Evolutionary conservation across 148 eudicot species (phyloP).

Genomic region (Salicornia ramosissima): DNA sequence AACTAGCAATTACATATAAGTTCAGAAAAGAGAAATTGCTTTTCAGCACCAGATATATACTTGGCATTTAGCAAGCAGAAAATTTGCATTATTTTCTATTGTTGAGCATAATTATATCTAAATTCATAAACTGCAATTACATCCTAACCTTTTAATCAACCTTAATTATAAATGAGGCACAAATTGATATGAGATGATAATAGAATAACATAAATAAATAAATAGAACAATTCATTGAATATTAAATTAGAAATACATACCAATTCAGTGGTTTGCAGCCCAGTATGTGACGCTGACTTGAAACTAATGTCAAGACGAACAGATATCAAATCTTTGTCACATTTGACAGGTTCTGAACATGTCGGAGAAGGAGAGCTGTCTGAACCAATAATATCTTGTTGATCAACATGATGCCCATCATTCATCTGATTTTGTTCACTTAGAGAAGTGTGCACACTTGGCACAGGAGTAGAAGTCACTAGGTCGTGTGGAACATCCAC

Average conservation of each 20-base stretch:
- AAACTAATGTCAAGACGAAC: conserved; percentile 95
- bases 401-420: conserved; percentile 34
- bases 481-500: conserved; percentile 89
- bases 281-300: conserved; percentile 89
- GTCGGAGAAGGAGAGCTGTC: conserved; percentile 38
- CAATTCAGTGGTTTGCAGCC: conserved; percentile 92
- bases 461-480: conserved; percentile 38
- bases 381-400: conserved; percentile 32
- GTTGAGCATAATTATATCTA: background rate
- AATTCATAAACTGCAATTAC: no score
- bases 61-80: background rate
- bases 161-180: background rate
- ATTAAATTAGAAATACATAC: conserved; percentile 33
- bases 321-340: conserved; percentile 44
- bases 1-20: background rate
- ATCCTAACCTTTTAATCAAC: background rate
- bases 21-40: background rate
- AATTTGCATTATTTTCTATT: background rate
- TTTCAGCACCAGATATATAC: conserved; percentile 8
- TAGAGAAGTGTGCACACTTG: conserved; percentile 38
- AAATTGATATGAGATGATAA: conserved; percentile 8
- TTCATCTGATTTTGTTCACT: conserved; percentile 39
- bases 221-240: background rate
- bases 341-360: conserved; percentile 32
- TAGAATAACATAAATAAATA: background rate